Base-by-base conservation (phyloP, 2,329 filamentous ascomycete genomes). In the Xylariaceae sp. region DNA sequence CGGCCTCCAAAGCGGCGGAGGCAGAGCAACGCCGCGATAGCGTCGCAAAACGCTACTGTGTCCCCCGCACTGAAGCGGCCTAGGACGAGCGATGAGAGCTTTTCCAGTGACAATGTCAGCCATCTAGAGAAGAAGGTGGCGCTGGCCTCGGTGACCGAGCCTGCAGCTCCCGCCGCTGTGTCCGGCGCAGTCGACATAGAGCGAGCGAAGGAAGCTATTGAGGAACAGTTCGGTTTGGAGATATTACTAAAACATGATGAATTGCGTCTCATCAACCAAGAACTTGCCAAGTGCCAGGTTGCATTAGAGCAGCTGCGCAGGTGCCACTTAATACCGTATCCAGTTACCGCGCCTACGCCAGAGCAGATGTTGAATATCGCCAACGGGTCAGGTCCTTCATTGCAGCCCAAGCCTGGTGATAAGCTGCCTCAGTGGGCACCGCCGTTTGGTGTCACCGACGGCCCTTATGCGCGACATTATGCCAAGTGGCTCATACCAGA, bases 171-270 rank as follows among this genome's bases (percentile, higher is more conserved):
- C 29, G 29, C 46, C 31, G 16, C 51, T 45, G 31, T 41, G 56
- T 29, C 49, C 33, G 34, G 29, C 17, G n/a, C 34, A 14, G 34
- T 53, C 56, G 50, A 76, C 63, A 61, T 83, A 66, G 77, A 87
- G 33, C 79, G 78, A 56, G 82, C 89, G 62, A 86, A 86, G 70
- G 87, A 93, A 66, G 83, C 84, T 31, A 89, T 98, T 71, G 88
- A 92, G 71, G 87, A 92, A 61, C 90, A 97, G 75, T 89, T 98
- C 74, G 91, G 92, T 69, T 85, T 95, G 64, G 93, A 97, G 78
- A 93, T 98, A 50, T 78, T 98, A 62, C 79, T 96, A 72, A 98
- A 97, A 80, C 95, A 99, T 75, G 87, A 95, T 69, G 95, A 99
- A 78, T 78, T 98, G 58, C 91, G 93, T 55, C 82, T 96, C 65